Base-by-base conservation (phyloP, 495 filamentous ascomycete genomes). In the Durotheca rogersii region DNA sequence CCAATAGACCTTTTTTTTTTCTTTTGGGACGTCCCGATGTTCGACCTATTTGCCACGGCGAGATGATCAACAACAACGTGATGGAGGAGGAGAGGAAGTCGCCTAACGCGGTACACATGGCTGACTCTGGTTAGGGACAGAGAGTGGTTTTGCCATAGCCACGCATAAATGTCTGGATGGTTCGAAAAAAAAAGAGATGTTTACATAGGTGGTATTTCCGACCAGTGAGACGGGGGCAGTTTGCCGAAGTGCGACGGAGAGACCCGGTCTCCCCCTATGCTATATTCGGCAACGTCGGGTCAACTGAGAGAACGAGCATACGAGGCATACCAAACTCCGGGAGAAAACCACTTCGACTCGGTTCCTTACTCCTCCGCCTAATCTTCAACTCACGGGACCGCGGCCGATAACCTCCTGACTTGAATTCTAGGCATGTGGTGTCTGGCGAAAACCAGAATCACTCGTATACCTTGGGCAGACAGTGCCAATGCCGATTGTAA, bases 1-100 rank as follows among this genome's bases (percentile, higher is more conserved):
- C n/a, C n/a, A n/a, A n/a, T n/a, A n/a, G n/a, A n/a, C n/a, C n/a
- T n/a, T n/a, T n/a, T n/a, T n/a, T n/a, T n/a, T n/a, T n/a, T n/a
- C n/a, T n/a, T n/a, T n/a, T n/a, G n/a, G n/a, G n/a, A n/a, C n/a
- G 23, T 35, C 41, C 23, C 1, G 45, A 27, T 7, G 12, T 27
- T 31, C 25, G n/a, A 19, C n/a, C 15, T 21, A 31, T 44, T 53
- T 32, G 56, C 56, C 56, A 59, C 56, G 40, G 54, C 46, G 43
- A 38, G 21, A 45, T 50, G 49, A 41, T 20, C 15, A 40, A 40
- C 11, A 25, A 27, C 20, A 40, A 23, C 20, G 16, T 20, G 11
- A 14, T 41, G 7, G 9, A 53, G 30, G 40, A 46, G 36, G 23
- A 20, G 40, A 46, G 36, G 23, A 20, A 11, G 20, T 44, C 55